A percentile compares a stretch with the other conserved stretches of the same genome.
Evolutionary conservation across 2,329 filamentous ascomycete species (phyloP).

Genomic region (Colletotrichum cordylinicola): DNA sequence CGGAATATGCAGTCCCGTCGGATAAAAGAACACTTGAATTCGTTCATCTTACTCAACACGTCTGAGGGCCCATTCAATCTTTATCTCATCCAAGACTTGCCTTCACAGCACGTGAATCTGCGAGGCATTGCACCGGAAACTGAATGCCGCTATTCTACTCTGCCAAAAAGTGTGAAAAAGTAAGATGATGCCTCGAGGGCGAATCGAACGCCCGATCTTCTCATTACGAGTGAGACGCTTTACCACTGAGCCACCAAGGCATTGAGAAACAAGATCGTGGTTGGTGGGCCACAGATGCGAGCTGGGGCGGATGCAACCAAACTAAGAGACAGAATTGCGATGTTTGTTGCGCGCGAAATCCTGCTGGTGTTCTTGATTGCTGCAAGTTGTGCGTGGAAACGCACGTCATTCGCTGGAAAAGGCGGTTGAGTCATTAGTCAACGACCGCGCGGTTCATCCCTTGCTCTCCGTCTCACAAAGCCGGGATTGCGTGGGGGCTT

Average conservation of each 20-base stretch:
- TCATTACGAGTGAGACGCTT: conserved; percentile 21
- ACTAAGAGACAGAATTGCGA: background rate
- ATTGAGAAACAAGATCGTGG: background rate
- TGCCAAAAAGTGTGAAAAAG: background rate
- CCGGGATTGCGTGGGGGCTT: background rate
- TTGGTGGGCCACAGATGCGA: background rate
- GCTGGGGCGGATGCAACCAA: background rate
- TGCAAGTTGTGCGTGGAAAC: background rate
- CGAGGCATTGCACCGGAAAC: background rate
- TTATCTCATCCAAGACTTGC: background rate
- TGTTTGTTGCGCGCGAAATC: background rate
- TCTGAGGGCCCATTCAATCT: background rate
- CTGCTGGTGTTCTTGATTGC: background rate
- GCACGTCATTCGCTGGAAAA: background rate
- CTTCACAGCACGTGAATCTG: background rate
- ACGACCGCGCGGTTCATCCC: background rate
- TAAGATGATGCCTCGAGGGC: conserved; percentile 9
- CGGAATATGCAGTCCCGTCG: background rate
- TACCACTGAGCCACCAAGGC: conserved; percentile 17
- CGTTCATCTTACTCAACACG: background rate
- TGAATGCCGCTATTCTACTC: too few species aligned
- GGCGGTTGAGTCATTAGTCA: background rate
- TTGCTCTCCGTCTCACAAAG: background rate
- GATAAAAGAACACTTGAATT: background rate
- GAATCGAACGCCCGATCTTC: conserved; percentile 21